Base-by-base conservation (phyloP, 495 filamentous ascomycete genomes). In the Glarea lozoyensis region DNA sequence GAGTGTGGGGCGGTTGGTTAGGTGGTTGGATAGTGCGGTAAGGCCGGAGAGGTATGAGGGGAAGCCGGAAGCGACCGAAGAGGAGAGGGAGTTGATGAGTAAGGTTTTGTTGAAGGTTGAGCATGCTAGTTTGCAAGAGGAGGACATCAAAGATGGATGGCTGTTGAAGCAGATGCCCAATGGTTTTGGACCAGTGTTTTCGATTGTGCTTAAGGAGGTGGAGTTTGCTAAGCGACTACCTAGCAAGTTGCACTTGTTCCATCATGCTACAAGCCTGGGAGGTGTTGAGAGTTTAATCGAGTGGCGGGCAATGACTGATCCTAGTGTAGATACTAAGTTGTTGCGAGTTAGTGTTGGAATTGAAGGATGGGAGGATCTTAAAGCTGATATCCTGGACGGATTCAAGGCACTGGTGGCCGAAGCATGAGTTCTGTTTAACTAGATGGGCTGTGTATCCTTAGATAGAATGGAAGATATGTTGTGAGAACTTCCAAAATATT, bases 231-330 rank as follows among this genome's bases (percentile, higher is more conserved):
- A 70, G 25, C 60, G 65, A 29, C 58, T 98, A 41, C 92, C 92
- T 18, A 82, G 80, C 53, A 79, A 84, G 64, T 58, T 96, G 56
- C 46, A 71, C 19, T 73, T 88, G 39, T 98, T 96, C 68, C 86
- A 94, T 50, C 92, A 98, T 70, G 89, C 92, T 5, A 98, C 92
- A 12, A 89, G 83, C 60, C 62, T 98, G 4, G 92, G 92, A 3
- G 88, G 90, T 1, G 88, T 97, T 9, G 92, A 98, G 75, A 88
- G 83, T 50, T 64, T 96, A 71, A 84, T 98, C 55, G 86, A 92
- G 67, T 88, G 86, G 82, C 61, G 82, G 42, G 76, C 82, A 18
- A 90, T 98, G 89, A 79, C 74, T 41, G 92, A 98, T 69, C 37
- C 60, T 11, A 67, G 48, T 9, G 81, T 88, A 40, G 88, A 94